Percentiles rank a stretch among this genome's conserved stretches.
Evolutionary conservation across 805 yeast species (phyloP).

Genomic region (Brettanomyces anomalus): DNA sequence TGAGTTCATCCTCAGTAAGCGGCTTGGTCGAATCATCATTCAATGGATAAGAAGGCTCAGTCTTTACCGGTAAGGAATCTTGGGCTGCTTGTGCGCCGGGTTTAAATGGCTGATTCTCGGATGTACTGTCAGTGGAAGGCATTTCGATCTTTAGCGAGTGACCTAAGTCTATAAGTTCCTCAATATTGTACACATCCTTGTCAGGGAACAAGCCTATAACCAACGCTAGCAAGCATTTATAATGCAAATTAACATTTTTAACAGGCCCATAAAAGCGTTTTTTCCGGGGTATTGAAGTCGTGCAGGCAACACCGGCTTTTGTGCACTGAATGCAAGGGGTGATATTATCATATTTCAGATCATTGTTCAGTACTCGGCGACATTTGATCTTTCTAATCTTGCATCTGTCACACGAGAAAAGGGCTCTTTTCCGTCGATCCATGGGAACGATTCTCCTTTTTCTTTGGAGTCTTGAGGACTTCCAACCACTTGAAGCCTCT

Average conservation of each 20-base stretch:
- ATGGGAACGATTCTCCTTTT: conserved; percentile 30
- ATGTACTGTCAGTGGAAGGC: conserved; percentile 20
- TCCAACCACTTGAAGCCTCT: too few species aligned
- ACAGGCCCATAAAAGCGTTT: conserved; percentile 32
- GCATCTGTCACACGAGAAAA: conserved; percentile 38
- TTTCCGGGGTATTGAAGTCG: conserved; percentile 34
- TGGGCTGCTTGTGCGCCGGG: not conserved
- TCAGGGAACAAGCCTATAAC: conserved; percentile 36
- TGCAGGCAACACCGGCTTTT: conserved; percentile 29
- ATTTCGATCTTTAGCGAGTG: conserved; percentile 24
- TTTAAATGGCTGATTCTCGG: not conserved
- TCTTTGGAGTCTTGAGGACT: not conserved
- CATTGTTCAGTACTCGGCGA: conserved; percentile 26
- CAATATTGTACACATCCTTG: conserved; percentile 33
- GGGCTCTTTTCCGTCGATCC: conserved; percentile 31
- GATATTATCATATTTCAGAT: conserved; percentile 26
- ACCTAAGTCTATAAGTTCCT: conserved; percentile 31
- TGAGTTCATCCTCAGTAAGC: too few species aligned
- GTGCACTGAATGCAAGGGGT: conserved; percentile 33
- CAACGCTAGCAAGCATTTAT: conserved; percentile 30
- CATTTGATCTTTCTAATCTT: conserved; percentile 35
- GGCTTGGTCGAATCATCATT: too few species aligned
- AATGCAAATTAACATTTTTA: conserved; percentile 34
- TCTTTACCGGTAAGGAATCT: not conserved
- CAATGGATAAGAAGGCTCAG: too few species aligned